phyloP scores from a whole-genome alignment of 1,284 basidiomycete genomes.

The Cutaneotrichosporon mucoides region DNA sequence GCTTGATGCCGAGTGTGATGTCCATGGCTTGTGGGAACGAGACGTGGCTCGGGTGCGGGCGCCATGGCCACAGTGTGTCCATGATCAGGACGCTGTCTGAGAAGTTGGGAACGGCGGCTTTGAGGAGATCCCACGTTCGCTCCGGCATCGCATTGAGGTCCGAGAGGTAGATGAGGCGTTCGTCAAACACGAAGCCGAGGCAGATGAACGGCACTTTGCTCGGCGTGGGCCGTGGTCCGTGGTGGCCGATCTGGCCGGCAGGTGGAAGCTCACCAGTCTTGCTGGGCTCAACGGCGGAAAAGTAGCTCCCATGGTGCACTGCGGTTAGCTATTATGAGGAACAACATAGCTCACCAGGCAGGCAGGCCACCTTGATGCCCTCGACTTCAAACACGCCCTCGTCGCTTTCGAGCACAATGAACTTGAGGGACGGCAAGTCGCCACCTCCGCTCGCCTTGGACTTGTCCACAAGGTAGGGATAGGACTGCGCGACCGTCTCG shows the following conservation, averaged over 20 bases:
- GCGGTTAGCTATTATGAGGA: conserved; percentile 1
- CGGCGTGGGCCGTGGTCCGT: conserved; percentile 6
- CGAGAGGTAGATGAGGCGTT: conserved; percentile 38
- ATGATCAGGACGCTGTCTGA: conserved; percentile 30
- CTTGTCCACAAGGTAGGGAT: conserved; percentile 49
- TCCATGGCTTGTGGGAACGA: conserved; percentile 41
- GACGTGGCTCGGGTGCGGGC: conserved; percentile 43
- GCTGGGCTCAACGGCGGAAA: conserved; percentile 7
- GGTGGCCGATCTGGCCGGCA: not conserved
- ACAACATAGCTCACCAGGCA: conserved; percentile 22
- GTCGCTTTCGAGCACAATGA: conserved; percentile 37
- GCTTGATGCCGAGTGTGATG: conserved; percentile 34
- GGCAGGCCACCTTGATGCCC: conserved; percentile 36
- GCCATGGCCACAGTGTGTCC: conserved; percentile 45
- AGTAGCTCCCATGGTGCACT: conserved; percentile 30
- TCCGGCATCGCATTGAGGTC: conserved; percentile 43
- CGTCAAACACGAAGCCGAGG: conserved; percentile 45
- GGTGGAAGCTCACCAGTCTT: not conserved
- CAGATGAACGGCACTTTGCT: conserved; percentile 36
- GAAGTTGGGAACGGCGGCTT: conserved; percentile 7
- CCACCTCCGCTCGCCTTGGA: conserved; percentile 50
- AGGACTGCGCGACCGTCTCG: conserved; percentile 39
- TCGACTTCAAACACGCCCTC: conserved; percentile 35
- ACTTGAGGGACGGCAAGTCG: conserved; percentile 44
- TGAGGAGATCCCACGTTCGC: conserved; percentile 24